Percentiles rank a stretch among this genome's conserved stretches.
These are phyloP conservation scores for Aspergillus sp. DNA, from an alignment of 2,329 filamentous ascomycete species.

Conservation along the genomic window DNA sequence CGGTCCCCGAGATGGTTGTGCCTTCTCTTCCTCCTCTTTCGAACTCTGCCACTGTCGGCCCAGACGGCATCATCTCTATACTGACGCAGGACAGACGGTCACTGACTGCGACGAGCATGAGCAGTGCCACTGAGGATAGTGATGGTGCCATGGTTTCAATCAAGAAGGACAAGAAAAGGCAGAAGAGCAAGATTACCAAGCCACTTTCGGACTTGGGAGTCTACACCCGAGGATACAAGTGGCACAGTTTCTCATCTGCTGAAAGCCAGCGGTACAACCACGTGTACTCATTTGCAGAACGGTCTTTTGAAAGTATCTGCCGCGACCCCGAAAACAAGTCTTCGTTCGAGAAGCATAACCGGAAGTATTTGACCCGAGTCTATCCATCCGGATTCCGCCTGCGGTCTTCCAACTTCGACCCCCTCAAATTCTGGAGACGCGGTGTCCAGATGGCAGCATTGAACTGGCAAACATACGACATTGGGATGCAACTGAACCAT, in stretches of 20 bases:
- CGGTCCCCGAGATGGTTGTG: constrained; percentile 53
- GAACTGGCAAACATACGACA: constrained; percentile 97
- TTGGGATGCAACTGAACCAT: constrained; percentile 92
- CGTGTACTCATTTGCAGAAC: constrained; percentile 91
- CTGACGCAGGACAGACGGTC: constrained; percentile 50
- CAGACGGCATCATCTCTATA: constrained; percentile 39
- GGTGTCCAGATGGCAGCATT: constrained; percentile 97
- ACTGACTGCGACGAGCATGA: constrained; percentile 50
- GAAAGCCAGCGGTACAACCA: constrained; percentile 89
- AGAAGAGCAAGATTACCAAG: constrained; percentile 77
- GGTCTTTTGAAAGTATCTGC: constrained; percentile 76
- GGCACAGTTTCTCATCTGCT: constrained; percentile 69
- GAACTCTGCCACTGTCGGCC: constrained; percentile 50
- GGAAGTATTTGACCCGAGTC: constrained; percentile 85
- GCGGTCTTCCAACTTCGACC: constrained; percentile 89
- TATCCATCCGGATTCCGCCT: constrained; percentile 82
- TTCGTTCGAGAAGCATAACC: constrained; percentile 82
- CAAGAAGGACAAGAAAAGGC: constrained; percentile 54
- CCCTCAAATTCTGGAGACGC: constrained; percentile 85
- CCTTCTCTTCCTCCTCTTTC: constrained; percentile 49
- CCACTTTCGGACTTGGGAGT: constrained; percentile 82
- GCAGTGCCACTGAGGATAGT: constrained; percentile 70
- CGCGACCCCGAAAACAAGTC: constrained; percentile 71
- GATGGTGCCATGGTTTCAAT: constrained; percentile 54
- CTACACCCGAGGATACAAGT: constrained; percentile 73